phyloP scores from a whole-genome alignment of 2,329 filamentous ascomycete genomes.

The Orbilia javanica region DNA sequence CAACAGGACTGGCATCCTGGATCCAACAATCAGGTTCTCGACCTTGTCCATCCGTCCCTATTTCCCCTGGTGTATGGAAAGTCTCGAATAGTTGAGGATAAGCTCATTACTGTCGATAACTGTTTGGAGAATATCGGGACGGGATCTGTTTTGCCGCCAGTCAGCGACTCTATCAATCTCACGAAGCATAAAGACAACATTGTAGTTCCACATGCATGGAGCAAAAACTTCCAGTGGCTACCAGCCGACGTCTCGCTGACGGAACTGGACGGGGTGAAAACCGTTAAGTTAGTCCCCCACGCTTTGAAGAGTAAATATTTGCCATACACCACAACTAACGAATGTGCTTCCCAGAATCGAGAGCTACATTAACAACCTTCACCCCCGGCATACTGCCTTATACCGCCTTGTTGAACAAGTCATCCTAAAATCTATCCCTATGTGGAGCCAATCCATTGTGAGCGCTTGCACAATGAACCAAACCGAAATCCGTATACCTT shows the following conservation, averaged over 20 bases:
- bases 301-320: no score
- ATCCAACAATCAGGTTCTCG: conserved; percentile 71
- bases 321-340: conserved; percentile 25
- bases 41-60: conserved; percentile 75
- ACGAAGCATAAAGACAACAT: conserved; percentile 11
- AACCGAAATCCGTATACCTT: conserved; percentile 51
- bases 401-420: conserved; percentile 65
- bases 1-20: conserved; percentile 74
- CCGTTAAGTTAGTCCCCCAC: conserved; percentile 55
- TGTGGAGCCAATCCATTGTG: conserved; percentile 63
- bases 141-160: neutral
- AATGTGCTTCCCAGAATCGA: conserved; percentile 62
- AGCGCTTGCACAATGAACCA: conserved; percentile 58
- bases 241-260: conserved; percentile 65
- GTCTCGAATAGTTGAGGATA: conserved; percentile 48
- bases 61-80: conserved; percentile 72
- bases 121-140: conserved; percentile 17
- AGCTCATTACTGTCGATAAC: conserved; percentile 53
- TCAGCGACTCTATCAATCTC: neutral
- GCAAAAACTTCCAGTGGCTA: conserved; percentile 67
- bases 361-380: conserved; percentile 68
- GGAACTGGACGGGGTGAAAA: conserved; percentile 16
- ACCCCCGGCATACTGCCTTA: conserved; percentile 64
- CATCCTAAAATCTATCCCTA: conserved; percentile 63
- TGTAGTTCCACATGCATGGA: conserved; percentile 20